Conservation (phyloP, 1,284 basidiomycete species). For the Malassezia slooffiae region DNA sequence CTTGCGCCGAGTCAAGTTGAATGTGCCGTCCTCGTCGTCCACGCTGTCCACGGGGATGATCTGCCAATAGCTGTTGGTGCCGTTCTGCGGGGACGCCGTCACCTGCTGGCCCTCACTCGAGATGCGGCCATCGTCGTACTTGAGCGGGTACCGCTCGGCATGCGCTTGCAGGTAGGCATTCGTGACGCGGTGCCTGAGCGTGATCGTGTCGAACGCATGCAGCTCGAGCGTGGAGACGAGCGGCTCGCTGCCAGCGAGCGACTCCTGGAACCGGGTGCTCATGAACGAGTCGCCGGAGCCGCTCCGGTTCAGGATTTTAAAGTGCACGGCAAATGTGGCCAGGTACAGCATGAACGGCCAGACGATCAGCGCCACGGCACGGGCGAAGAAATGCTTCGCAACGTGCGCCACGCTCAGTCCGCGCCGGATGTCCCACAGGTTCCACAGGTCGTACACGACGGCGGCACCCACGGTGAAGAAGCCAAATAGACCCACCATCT, state of each 20-base stretch:
- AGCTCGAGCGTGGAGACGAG: slow-evolving; percentile 81
- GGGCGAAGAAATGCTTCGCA: slow-evolving; percentile 74
- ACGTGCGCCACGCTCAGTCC: slow-evolving; percentile 64
- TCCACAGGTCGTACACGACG: slow-evolving; percentile 89
- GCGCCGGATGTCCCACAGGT: slow-evolving; percentile 73
- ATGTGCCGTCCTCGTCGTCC: slow-evolving; percentile 52
- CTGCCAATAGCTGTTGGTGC: slow-evolving; percentile 92
- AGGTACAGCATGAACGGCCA: slow-evolving; percentile 83
- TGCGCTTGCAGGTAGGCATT: slow-evolving; percentile 92
- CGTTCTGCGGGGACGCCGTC: slow-evolving; percentile 86
- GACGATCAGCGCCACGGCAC: slow-evolving; percentile 74
- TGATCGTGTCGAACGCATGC: slow-evolving; percentile 79
- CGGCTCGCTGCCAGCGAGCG: slow-evolving; percentile 79
- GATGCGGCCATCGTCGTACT: slow-evolving; percentile 91
- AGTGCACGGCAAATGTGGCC: slow-evolving; percentile 92
- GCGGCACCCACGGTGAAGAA: slow-evolving; percentile 81
- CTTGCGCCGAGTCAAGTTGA: slow-evolving; percentile 64
- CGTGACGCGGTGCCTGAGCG: slow-evolving; percentile 79
- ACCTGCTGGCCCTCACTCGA: slow-evolving; percentile 96
- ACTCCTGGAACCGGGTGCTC: slow-evolving; percentile 96
- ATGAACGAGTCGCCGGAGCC: slow-evolving; percentile 93
- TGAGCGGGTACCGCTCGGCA: slow-evolving; percentile 73
- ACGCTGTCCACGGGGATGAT: slow-evolving; percentile 70
- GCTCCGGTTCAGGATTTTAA: slow-evolving; percentile 74
- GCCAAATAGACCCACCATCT: slow-evolving; percentile 92